Conservation (phyloP, 495 filamentous ascomycete species). For the Cairneyella variabilis region DNA sequence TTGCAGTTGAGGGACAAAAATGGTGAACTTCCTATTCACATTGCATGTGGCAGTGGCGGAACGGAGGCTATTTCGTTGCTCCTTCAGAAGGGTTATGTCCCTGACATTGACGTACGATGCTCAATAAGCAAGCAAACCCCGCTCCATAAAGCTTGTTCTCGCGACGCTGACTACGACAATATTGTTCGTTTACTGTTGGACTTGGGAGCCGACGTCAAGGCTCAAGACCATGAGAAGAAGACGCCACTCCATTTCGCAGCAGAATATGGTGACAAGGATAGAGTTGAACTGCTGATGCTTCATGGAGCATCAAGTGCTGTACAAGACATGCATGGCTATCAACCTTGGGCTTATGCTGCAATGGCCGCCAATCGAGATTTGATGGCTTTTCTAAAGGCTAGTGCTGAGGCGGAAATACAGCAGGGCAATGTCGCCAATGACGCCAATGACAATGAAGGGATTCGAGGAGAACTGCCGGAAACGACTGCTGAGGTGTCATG, state of each 20-base stretch:
- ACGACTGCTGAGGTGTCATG: too few relatives aligned
- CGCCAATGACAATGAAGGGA: too few relatives aligned
- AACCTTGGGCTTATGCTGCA: neutral
- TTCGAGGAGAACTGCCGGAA: too few relatives aligned
- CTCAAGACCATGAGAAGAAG: neutral
- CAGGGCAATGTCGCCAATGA: too few relatives aligned
- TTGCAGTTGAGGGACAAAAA: neutral
- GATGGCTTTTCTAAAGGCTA: neutral
- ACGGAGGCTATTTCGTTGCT: neutral
- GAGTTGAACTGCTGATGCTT: neutral
- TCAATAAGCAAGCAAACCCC: neutral
- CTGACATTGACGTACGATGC: neutral
- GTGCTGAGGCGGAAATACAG: neutral
- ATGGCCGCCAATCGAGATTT: neutral
- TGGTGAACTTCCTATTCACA: neutral
- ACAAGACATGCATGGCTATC: neutral
- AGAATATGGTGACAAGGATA: neutral
- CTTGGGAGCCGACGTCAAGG: neutral
- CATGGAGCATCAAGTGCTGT: neutral
- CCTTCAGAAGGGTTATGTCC: neutral
- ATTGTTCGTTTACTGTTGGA: neutral
- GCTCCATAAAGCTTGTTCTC: neutral
- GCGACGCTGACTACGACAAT: neutral
- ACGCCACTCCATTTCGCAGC: slow-evolving; percentile 1
- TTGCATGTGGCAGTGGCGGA: neutral